Evolutionary conservation across 768 basidiomycete genomes (phyloP), one percentile per base, ranked within the genome.

Genomic region (Xanthoconium purpureum): DNA sequence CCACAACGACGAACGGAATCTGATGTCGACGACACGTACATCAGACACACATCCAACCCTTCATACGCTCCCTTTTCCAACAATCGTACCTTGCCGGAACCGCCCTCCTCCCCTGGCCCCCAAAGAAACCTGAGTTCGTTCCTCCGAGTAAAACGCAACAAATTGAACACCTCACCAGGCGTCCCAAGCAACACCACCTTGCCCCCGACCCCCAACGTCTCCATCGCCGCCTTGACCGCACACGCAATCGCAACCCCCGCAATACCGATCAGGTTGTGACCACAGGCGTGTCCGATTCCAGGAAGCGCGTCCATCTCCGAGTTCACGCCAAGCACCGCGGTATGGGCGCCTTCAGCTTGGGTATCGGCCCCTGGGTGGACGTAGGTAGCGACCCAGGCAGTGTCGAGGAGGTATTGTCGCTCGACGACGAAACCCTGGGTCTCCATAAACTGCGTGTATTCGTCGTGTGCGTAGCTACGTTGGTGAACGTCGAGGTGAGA

Each of bases 181-280:
- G 90, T 92, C 18, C 90, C 90, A 6, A 92, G 75, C 7, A 91
- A 74, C 9, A 87, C 77, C 10, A 91, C 78, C 59, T 79, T 87
- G 3, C 87, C 89, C 1, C 80, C 63, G 35, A 91, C 83, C 55
- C 84, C 69, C 57, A 84, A 80, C 51, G 82, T 75, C 57, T 84
- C 74, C 56, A 91, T 72, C 1, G 80, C 87, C 6, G 77, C 76
- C 65, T 85, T 85, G 32, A 85, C 78, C 0, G 84, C 86, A 52
- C 83, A 77, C 0, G 89, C 85, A 29, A 89, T 78, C 2, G 84
- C 89, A 7, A 91, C 84, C 2, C 89, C 89, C 57, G 77, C 64
- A 28, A 91, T 85, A 0, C 86, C 89, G 49, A 92, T 91, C 44
- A 92, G 74, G 61, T 91, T 91, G 64, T 91, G 90, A 1, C 90